Evolutionary conservation across 371 early-diverging fungal species (phyloP).

Genomic region (Catenaria anguillulae): DNA sequence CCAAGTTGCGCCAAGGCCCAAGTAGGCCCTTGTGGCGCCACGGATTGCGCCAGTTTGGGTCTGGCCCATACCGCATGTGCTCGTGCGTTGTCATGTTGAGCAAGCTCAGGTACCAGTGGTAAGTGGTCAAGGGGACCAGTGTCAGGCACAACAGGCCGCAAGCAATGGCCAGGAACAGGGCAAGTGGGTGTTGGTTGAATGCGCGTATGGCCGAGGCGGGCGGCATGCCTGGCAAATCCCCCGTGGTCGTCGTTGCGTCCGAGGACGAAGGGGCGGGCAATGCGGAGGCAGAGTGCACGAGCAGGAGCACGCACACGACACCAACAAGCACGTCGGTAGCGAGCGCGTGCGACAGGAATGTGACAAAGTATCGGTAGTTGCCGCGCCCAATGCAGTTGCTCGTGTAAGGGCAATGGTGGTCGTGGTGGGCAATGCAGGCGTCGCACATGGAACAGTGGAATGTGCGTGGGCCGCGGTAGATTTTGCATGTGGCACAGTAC

Average conservation of each 20-base stretch:
- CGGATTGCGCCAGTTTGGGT: no score
- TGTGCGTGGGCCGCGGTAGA: slow-evolving; percentile 74
- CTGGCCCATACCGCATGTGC: slow-evolving; percentile 30
- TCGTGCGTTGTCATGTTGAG: slow-evolving; percentile 76
- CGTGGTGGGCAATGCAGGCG: slow-evolving; percentile 48
- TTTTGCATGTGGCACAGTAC: slow-evolving; percentile 74
- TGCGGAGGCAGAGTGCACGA: slow-evolving; percentile 25
- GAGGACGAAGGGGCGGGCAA: neutral
- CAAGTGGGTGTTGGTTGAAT: slow-evolving; percentile 13
- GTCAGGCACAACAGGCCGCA: slow-evolving; percentile 43
- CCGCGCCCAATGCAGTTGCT: slow-evolving; percentile 83
- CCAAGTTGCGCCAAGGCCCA: no score
- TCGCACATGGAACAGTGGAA: slow-evolving; percentile 80
- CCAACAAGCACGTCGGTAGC: slow-evolving; percentile 40
- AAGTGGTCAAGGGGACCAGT: slow-evolving; percentile 50
- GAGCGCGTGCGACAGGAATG: slow-evolving; percentile 43
- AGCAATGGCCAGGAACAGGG: slow-evolving; percentile 47
- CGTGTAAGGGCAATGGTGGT: slow-evolving; percentile 90
- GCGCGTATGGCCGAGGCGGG: neutral
- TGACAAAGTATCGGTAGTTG: slow-evolving; percentile 73
- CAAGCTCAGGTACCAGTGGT: slow-evolving; percentile 55
- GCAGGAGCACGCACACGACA: slow-evolving; percentile 33
- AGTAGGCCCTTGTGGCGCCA: no score
- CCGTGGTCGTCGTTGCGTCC: no score
- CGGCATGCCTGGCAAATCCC: no score